These are phyloP conservation scores for Aegle marmelos DNA, from an alignment of 345 rosid genomes.

Conservation along the genomic window DNA sequence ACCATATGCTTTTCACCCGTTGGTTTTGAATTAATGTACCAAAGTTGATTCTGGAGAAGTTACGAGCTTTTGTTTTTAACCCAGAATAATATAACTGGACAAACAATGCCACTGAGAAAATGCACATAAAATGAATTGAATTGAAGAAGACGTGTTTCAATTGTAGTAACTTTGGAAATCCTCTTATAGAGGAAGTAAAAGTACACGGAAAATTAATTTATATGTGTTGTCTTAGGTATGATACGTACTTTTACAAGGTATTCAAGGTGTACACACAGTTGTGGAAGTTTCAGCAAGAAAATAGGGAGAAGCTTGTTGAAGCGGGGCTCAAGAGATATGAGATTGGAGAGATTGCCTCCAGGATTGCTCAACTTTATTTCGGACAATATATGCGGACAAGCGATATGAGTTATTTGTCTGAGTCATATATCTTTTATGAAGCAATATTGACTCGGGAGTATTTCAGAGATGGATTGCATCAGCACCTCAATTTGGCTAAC, in stretches of 20 bases:
- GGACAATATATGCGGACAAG: constrained; percentile 95
- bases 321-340: constrained; percentile 96
- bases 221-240: constrained; percentile 46
- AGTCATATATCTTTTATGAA: constrained; percentile 85
- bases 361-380: constrained; percentile 90
- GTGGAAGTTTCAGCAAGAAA: constrained; percentile 98
- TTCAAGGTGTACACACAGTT: constrained; percentile 94
- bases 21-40: background rate
- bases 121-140: background rate
- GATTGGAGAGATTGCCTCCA: constrained; percentile 94
- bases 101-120: background rate
- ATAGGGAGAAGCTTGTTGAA: constrained; percentile 84
- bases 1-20: background rate
- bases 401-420: constrained; percentile 71
- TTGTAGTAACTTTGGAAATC: background rate
- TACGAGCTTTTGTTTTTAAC: background rate
- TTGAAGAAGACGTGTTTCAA: background rate
- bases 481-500: constrained; percentile 80
- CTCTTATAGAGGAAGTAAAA: background rate
- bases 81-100: background rate
- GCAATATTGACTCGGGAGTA: constrained; percentile 83
- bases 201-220: background rate
- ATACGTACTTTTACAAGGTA: constrained; percentile 88
- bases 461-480: constrained; percentile 78
- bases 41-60: background rate